Percentiles rank a stretch among this genome's conserved stretches.
Evolutionary conservation across 202 grass and related monocot genomes (phyloP).

Genomic region (Panicum hallii): DNA sequence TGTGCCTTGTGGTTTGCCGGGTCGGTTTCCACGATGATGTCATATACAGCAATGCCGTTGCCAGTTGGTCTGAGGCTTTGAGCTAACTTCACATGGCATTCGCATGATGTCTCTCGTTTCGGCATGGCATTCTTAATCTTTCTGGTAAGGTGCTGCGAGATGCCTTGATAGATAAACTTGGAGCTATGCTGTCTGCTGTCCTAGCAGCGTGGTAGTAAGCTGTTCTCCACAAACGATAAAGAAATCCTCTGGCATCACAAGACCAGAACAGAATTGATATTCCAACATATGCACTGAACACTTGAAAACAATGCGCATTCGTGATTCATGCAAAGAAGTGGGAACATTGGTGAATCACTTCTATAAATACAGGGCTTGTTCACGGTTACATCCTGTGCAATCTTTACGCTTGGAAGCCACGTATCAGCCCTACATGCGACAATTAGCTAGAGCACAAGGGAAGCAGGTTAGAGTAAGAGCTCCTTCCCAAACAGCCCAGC

Average conservation of each 20-base stretch:
- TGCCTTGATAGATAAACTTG: not conserved
- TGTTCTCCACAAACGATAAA: not conserved
- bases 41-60: not conserved
- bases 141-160: not conserved
- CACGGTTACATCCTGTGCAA: not conserved
- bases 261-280: not conserved
- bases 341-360: not conserved
- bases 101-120: not conserved
- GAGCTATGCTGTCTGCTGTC: not conserved
- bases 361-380: constrained; percentile 4
- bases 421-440: not conserved
- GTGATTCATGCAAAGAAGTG: not conserved
- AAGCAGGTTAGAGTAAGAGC: constrained; percentile 44
- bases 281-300: no score
- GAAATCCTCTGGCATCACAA: not conserved
- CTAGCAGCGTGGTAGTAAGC: no score
- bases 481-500: constrained; percentile 68
- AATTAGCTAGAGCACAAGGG: not conserved
- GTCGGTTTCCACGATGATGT: not conserved
- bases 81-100: not conserved
- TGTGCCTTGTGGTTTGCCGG: not conserved
- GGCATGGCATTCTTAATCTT: not conserved
- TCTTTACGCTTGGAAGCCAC: not conserved
- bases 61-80: not conserved
- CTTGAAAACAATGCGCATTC: no score